Evolutionary conservation across 139 green algal genomes (phyloP), one percentile per base, ranked within the genome.

Genomic region (Tetraselmis striata): DNA sequence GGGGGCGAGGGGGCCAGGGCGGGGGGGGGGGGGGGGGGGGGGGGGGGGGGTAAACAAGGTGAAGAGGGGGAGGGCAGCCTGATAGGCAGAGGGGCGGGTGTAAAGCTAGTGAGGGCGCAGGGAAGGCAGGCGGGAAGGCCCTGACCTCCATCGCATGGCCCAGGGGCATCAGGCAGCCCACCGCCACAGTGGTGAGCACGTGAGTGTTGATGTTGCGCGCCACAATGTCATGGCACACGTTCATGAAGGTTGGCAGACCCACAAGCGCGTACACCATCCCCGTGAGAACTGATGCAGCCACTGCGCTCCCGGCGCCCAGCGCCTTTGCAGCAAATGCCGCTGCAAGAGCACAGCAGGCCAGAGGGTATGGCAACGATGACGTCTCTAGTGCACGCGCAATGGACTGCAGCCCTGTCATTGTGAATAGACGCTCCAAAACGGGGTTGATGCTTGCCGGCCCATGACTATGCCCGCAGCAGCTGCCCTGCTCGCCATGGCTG

Each of bases 101-200:
- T 29, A 23, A 28, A n/a, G n/a, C n/a, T n/a, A n/a, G n/a, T n/a
- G n/a, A n/a, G n/a, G n/a, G n/a, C n/a, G n/a, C n/a, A n/a, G n/a
- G n/a, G n/a, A n/a, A n/a, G n/a, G n/a, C n/a, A n/a, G n/a, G n/a
- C n/a, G n/a, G n/a, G n/a, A n/a, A n/a, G n/a, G n/a, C n/a, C n/a
- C n/a, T 29, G 78, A 95, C 93, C 92, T 96, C 94, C 2, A 92
- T 79, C 0, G 90, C 88, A 77, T 92, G 85, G 0, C 92, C 93
- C 75, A 95, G 87, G 28, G 87, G 87, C 59, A 95, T 80, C 0
- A 92, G 95, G 75, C 92, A 93, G 58, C 93, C 29, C 1, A 90
- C 92, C 0, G 93, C 90, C 58, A 96, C 85, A 1, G 86, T 88
- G 91, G 95, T 97, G 26, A 97, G 89, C 75, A 96, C 92, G 31